These are phyloP conservation scores for Rosa hybrid DNA, from an alignment of 331 rosid species.

Conservation along the genomic window DNA sequence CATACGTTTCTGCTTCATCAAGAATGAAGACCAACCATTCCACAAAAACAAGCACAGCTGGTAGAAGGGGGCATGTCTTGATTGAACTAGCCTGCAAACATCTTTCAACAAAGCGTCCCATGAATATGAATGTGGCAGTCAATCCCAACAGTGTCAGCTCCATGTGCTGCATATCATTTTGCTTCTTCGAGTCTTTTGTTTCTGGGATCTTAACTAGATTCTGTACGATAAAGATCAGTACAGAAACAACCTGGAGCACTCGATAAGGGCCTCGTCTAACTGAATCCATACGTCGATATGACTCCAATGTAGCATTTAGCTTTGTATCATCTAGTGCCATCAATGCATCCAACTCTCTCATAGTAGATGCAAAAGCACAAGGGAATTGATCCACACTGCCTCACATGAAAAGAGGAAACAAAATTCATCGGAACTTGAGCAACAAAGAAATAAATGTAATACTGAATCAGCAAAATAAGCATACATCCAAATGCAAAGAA, in stretches of 20 bases:
- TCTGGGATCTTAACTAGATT: conserved; percentile 39
- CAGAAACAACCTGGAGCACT: conserved; percentile 66
- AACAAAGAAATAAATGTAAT: background rate
- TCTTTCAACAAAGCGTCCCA: conserved; percentile 82
- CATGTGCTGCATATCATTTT: conserved; percentile 32
- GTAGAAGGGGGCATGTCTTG: conserved; percentile 61
- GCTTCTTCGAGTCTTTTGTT: conserved; percentile 39
- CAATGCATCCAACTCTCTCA: conserved; percentile 63
- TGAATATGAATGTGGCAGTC: conserved; percentile 55
- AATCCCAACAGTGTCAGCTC: conserved; percentile 59
- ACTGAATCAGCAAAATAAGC: background rate
- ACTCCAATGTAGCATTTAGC: conserved; percentile 57
- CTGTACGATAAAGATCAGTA: conserved; percentile 62
- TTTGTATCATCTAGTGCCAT: conserved; percentile 65
- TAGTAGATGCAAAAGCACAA: conserved; percentile 51
- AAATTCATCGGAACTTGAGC: conserved; percentile 17
- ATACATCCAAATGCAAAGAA: background rate
- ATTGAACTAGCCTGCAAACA: conserved; percentile 49
- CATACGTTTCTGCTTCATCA: conserved; percentile 41
- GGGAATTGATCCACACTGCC: conserved; percentile 73
- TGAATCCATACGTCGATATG: conserved; percentile 66
- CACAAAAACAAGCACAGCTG: conserved; percentile 77
- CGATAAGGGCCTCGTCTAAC: conserved; percentile 82
- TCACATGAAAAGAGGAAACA: conserved; percentile 21
- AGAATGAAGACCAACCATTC: conserved; percentile 67